Base-by-base conservation (phyloP, 352 stramenopile species). In the Saprolegnia diclina region DNA sequence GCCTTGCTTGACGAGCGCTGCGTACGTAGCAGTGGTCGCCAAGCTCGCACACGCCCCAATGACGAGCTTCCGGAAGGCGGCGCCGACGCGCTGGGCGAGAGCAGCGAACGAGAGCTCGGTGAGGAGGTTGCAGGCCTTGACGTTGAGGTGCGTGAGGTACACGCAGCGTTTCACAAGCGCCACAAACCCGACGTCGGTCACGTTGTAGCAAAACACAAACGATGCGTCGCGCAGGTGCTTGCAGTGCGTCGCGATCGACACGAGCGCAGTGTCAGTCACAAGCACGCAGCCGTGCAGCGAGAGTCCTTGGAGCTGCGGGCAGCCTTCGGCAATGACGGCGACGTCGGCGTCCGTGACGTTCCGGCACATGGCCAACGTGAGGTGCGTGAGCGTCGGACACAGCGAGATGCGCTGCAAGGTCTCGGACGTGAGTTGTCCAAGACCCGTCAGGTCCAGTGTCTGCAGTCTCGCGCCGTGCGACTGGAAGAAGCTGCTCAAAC, bases 101-200 rank as follows among this genome's bases (percentile, higher is more conserved):
- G 74, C 64, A 10, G 71, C 65, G 53, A 97, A 92, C 16, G 81
- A 75, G 0, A 68, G 56, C 37, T 80, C 57, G 7, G 87, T 93
- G 32, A 97, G 79, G 59, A 90, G 78, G 67, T 92, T 91, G 67
- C 86, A 91, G 6, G 90, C 89, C n/a, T 92, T 92, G 46, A 97
- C 65, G 72, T 95, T 94, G 24, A 97, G 65, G 38, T 87, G 67
- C 45, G 82, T 64, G 37, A 97, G 73, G 1, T 72, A 59, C n/a
- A 72, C 65, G 65, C 88, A 92, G n/a, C 72, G 55, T 4, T 48
- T 61, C 21, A 80, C 75, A 45, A 97, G 71, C 11, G 75, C 59
- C 0, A 64, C 52, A 14, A 97, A 72, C 1, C 82, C 87, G 0
- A 71, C 69, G 66, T 94, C 87, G 0, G 87, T 95, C 45, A 97